These are phyloP conservation scores for Fusarium continuum DNA, from an alignment of 2,329 filamentous ascomycete species.

Conservation along the genomic window DNA sequence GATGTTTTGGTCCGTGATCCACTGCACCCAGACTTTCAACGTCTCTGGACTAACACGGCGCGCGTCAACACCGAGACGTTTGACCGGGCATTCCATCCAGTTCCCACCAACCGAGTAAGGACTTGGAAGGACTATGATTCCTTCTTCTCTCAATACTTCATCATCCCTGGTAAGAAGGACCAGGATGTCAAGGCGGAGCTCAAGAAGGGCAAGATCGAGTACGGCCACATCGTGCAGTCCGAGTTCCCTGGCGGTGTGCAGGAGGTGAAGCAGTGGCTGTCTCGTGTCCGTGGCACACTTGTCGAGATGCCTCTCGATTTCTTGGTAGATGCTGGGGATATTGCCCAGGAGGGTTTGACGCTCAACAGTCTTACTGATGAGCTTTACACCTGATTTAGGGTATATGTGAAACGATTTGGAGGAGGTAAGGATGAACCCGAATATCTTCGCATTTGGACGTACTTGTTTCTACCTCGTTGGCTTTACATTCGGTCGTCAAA, in stretches of 20 bases:
- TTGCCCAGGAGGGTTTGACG: slow-evolving; percentile 82
- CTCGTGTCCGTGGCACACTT: slow-evolving; percentile 72
- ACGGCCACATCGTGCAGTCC: slow-evolving; percentile 86
- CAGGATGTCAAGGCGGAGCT: slow-evolving; percentile 57
- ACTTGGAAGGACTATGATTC: slow-evolving; percentile 79
- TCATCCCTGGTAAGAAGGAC: slow-evolving; percentile 64
- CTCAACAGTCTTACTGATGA: slow-evolving; percentile 77
- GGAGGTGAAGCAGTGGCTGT: slow-evolving; percentile 77
- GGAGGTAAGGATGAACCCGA: neutral
- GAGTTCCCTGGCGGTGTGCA: slow-evolving; percentile 77
- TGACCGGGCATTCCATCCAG: slow-evolving; percentile 80
- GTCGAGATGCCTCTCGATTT: slow-evolving; percentile 95
- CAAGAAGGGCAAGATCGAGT: slow-evolving; percentile 71
- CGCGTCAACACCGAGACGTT: slow-evolving; percentile 83
- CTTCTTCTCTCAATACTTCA: slow-evolving; percentile 75
- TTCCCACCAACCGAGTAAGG: slow-evolving; percentile 73
- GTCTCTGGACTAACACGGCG: slow-evolving; percentile 78
- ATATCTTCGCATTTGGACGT: neutral
- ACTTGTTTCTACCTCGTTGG: neutral
- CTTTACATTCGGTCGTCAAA: neutral
- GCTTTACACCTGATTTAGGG: slow-evolving; percentile 67
- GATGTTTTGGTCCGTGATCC: slow-evolving; percentile 79
- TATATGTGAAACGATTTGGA: neutral
- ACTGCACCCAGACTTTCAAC: slow-evolving; percentile 71
- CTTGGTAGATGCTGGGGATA: slow-evolving; percentile 78